Percentiles rank a stretch among this genome's conserved stretches.
Conservation (phyloP, 768 basidiomycete genomes). For the Mycena pura region DNA sequence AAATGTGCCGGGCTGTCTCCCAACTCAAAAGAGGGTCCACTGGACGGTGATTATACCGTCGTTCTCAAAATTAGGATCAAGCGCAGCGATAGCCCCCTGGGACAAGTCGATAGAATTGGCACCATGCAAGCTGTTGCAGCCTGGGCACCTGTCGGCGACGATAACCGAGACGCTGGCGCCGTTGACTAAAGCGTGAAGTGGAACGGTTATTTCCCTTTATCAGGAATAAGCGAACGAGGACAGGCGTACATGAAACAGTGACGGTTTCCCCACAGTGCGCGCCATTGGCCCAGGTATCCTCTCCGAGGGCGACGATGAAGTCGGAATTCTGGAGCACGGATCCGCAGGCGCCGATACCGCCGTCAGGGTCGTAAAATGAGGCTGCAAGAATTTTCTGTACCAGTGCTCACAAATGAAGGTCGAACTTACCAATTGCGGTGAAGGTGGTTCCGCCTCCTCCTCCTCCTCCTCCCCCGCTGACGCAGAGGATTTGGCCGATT, state of each 20-base stretch:
- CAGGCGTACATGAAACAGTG: not conserved
- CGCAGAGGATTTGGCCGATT: not conserved
- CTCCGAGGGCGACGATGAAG: constrained; percentile 7
- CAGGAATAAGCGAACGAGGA: not conserved
- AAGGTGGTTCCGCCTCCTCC: not conserved
- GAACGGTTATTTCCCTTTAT: no score
- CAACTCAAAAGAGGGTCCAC: constrained; percentile 6
- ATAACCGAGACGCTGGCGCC: not conserved
- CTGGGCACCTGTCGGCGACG: not conserved
- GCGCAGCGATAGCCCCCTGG: not conserved
- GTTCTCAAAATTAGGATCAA: not conserved
- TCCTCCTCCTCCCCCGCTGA: not conserved
- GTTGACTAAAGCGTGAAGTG: not conserved
- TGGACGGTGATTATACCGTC: not conserved
- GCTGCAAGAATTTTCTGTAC: not conserved
- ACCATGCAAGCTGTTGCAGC: not conserved
- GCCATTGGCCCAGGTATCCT: not conserved
- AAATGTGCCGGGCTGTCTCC: no score
- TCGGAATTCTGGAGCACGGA: constrained; percentile 2
- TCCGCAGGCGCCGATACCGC: constrained; percentile 10
- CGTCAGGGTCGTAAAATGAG: not conserved
- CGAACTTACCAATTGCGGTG: constrained; percentile 3
- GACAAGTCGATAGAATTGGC: not conserved
- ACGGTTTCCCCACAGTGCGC: constrained; percentile 10
- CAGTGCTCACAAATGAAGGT: not conserved